These are phyloP conservation scores for Phlyctochytrium arcticum DNA, from an alignment of 192 early-diverging fungal genomes.

Conservation along the genomic window DNA sequence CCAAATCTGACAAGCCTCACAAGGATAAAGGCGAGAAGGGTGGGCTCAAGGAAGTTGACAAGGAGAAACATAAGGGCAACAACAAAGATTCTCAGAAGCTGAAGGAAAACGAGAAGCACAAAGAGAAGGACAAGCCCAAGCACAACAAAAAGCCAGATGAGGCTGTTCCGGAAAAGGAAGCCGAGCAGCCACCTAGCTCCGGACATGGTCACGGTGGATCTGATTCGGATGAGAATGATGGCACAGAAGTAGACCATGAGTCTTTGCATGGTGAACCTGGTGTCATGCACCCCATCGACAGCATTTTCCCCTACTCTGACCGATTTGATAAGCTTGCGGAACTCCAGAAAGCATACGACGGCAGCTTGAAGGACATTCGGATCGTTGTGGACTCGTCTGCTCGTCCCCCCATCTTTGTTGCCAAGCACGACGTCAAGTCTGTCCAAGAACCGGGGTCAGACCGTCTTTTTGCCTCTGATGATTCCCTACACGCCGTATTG, in stretches of 20 bases:
- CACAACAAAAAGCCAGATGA: not conserved
- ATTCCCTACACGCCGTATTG: constrained; percentile 2
- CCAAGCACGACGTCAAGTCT: not conserved
- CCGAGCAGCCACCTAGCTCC: too few species aligned
- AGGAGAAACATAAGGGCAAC: not conserved
- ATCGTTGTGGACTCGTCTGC: not conserved
- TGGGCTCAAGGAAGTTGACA: not conserved
- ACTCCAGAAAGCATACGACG: not conserved
- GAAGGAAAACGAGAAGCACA: not conserved
- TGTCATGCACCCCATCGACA: not conserved
- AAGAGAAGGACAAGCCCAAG: not conserved
- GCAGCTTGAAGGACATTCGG: not conserved
- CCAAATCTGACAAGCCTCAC: not conserved
- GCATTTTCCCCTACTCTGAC: constrained; percentile 3
- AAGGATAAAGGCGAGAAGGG: too few species aligned
- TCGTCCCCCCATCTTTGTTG: constrained; percentile 3
- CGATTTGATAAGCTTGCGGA: not conserved
- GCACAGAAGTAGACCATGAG: constrained; percentile 6
- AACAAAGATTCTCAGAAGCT: not conserved
- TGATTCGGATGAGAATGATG: constrained; percentile 10
- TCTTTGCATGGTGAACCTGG: constrained; percentile 19
- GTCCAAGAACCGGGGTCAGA: not conserved
- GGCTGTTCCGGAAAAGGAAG: not conserved
- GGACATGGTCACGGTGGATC: not conserved
- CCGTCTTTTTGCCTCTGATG: not conserved